A percentile compares a stretch with the other conserved stretches of the same genome.
These are phyloP conservation scores for Malus sieversii DNA, from an alignment of 306 rosid species.

Conservation along the genomic window DNA sequence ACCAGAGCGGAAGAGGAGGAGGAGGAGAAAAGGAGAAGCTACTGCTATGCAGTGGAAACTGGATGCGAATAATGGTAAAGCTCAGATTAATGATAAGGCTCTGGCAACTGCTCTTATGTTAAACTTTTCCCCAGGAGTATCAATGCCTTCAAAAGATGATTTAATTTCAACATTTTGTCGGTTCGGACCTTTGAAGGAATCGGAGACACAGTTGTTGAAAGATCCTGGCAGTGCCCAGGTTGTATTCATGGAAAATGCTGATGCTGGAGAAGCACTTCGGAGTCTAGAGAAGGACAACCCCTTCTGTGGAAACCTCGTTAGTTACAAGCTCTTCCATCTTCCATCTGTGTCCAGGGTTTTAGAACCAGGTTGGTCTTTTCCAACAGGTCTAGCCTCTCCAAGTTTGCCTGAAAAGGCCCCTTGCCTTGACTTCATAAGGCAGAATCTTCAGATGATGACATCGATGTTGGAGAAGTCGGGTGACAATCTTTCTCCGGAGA, in stretches of 20 bases:
- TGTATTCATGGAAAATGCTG: slow-evolving; percentile 45
- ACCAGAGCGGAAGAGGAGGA: slow-evolving; percentile 29
- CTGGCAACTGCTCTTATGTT: slow-evolving; percentile 51
- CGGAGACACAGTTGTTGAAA: slow-evolving; percentile 42
- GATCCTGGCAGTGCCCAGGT: slow-evolving; percentile 45
- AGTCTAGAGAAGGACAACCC: slow-evolving; percentile 52
- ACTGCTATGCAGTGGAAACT: slow-evolving; percentile 5
- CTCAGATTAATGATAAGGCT: slow-evolving; percentile 32
- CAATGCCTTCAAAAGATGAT: slow-evolving; percentile 63
- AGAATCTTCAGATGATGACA: slow-evolving; percentile 71
- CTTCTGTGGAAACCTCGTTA: slow-evolving; percentile 41
- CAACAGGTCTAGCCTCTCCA: slow-evolving; percentile 10
- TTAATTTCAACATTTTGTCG: slow-evolving; percentile 49
- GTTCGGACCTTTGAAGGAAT: slow-evolving; percentile 73
- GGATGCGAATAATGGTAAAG: slow-evolving; percentile 9
- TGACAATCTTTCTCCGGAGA: slow-evolving; percentile 49
- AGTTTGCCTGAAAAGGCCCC: slow-evolving; percentile 25
- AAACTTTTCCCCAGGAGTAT: slow-evolving; percentile 46
- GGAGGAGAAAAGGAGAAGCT: slow-evolving; percentile 33
- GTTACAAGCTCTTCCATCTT: slow-evolving; percentile 41
- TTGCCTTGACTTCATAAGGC: slow-evolving; percentile 49
- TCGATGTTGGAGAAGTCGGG: slow-evolving; percentile 64
- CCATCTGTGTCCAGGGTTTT: slow-evolving; percentile 22
- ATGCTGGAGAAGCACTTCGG: slow-evolving; percentile 56
- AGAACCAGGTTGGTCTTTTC: background rate